Percentiles rank a stretch among this genome's conserved stretches.
phyloP scores from a whole-genome alignment of 306 rosid species.

The Quillaja saponaria region DNA sequence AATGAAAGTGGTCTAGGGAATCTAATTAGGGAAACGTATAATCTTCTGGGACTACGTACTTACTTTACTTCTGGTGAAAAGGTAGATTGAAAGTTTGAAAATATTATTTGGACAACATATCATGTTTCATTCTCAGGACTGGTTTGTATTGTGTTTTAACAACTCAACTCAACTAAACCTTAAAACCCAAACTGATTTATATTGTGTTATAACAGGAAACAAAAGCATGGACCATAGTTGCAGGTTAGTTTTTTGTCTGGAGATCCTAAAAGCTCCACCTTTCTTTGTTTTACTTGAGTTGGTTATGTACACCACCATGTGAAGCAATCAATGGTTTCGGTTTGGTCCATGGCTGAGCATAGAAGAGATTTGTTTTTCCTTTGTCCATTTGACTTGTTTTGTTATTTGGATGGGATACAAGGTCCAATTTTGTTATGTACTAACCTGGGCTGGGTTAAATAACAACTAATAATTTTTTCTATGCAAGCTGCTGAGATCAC shows the following conservation, averaged over 20 bases:
- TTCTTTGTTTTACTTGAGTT: no score
- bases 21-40: slow-evolving; percentile 86
- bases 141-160: no score
- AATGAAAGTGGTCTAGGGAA: slow-evolving; percentile 94
- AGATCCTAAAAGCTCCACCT: no score
- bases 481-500: slow-evolving; percentile 19
- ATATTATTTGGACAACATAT: slow-evolving; percentile 10
- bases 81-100: slow-evolving; percentile 47
- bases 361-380: slow-evolving; percentile 1
- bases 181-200: no score
- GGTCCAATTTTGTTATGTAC: slow-evolving; percentile 21
- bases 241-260: slow-evolving; percentile 60
- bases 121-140: slow-evolving; percentile 24
- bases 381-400: slow-evolving; percentile 12
- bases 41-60: slow-evolving; percentile 78
- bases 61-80: slow-evolving; percentile 97
- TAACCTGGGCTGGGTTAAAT: slow-evolving; percentile 16
- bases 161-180: no score
- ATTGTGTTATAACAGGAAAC: slow-evolving; percentile 63
- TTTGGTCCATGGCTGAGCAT: slow-evolving; percentile 10
- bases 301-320: slow-evolving; percentile 25
- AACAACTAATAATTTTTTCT: slow-evolving; percentile 14
- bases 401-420: slow-evolving; percentile 12
- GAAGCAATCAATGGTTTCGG: slow-evolving; percentile 7
- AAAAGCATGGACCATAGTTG: slow-evolving; percentile 94